These are phyloP conservation scores for Oryza officinalis DNA, from an alignment of 176 grass and related monocot species.

Conservation along the genomic window DNA sequence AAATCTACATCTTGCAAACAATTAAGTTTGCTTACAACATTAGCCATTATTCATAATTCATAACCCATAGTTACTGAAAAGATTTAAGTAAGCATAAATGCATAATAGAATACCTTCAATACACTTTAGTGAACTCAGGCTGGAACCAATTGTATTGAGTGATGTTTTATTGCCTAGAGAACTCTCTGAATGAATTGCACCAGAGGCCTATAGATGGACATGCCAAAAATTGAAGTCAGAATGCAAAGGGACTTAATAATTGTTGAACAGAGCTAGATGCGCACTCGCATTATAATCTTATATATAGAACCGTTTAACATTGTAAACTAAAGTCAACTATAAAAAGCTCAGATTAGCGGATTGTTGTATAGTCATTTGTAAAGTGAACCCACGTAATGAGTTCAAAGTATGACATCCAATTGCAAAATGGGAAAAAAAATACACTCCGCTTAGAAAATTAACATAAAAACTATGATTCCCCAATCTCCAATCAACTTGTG, in stretches of 20 bases:
- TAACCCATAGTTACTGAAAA: not conserved
- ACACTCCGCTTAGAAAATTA: not conserved
- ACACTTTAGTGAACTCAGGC: not conserved
- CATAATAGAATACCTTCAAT: constrained; percentile 30
- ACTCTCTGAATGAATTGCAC: not conserved
- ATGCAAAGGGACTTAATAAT: not conserved
- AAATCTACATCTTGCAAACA: not conserved
- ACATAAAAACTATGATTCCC: not conserved
- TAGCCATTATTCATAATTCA: not conserved
- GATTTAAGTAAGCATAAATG: not conserved
- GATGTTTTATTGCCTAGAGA: not conserved
- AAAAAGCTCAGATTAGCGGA: not conserved
- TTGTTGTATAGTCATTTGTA: not conserved
- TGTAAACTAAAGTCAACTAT: not conserved
- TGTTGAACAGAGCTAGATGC: not conserved
- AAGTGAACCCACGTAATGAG: not conserved
- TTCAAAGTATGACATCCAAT: not conserved
- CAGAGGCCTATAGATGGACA: constrained; percentile 1
- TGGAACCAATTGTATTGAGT: not conserved
- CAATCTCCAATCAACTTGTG: not conserved
- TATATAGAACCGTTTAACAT: not conserved
- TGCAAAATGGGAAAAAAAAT: not conserved
- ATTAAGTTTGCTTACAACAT: not conserved
- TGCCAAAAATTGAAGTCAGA: not conserved
- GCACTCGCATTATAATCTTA: not conserved